A percentile compares a stretch with the other conserved stretches of the same genome.
phyloP scores from a whole-genome alignment of 2,329 filamentous ascomycete genomes.

The Trichoderma arundinaceum region DNA sequence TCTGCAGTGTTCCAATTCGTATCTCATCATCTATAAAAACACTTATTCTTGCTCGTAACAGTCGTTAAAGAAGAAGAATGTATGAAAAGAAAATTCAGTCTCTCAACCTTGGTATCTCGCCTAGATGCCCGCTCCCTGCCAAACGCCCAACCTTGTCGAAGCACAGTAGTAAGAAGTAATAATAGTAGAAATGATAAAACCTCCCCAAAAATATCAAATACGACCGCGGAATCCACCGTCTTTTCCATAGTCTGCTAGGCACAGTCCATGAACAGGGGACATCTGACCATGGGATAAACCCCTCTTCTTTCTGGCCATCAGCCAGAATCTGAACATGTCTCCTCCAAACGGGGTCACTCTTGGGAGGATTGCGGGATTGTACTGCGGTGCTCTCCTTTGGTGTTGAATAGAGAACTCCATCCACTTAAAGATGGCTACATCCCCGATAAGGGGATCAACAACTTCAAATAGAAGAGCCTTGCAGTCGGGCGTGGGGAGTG shows the following conservation, averaged over 20 bases:
- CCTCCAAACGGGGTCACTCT: slow-evolving; percentile 8
- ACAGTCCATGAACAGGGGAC: slow-evolving; percentile 22
- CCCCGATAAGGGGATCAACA: slow-evolving; percentile 20
- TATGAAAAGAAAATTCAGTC: not conserved
- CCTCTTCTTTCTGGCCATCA: slow-evolving; percentile 15
- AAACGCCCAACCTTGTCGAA: no score
- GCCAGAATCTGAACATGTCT: slow-evolving; percentile 3
- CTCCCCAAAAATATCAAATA: no score
- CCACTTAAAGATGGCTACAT: slow-evolving; percentile 15
- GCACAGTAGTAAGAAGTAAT: no score
- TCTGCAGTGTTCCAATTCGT: not conserved
- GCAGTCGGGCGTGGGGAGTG: slow-evolving; percentile 6
- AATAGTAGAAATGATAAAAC: no score
- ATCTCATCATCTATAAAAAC: not conserved
- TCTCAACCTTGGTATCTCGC: not conserved
- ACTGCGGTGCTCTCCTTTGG: not conserved
- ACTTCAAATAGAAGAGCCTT: slow-evolving; percentile 24
- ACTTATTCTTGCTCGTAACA: not conserved
- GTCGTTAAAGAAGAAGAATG: not conserved
- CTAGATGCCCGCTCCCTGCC: no score
- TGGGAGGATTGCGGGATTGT: not conserved
- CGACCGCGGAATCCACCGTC: slow-evolving; percentile 21
- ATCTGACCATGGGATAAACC: slow-evolving; percentile 17
- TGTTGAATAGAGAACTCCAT: slow-evolving; percentile 6
- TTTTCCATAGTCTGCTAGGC: slow-evolving; percentile 23